Base-by-base conservation (phyloP, 1,284 basidiomycete species). In the Heterobasidion annosum region DNA sequence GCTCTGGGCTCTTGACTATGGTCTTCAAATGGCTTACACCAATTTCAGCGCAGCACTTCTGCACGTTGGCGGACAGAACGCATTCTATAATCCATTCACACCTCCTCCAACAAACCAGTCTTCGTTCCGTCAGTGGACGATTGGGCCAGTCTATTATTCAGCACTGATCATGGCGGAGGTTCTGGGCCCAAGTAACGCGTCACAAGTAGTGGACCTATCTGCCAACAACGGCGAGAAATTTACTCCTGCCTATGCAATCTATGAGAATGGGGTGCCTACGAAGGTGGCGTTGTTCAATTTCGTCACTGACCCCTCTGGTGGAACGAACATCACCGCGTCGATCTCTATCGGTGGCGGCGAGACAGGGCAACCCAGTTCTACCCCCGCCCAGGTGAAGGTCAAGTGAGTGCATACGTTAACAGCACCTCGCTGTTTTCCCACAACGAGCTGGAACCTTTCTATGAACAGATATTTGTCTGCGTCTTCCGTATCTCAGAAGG, bases 231-330 rank as follows among this genome's bases (percentile, higher is more conserved):
- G 68, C 50, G 76, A 74, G 60, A 68, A 72, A 15, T 81, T 71
- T 61, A 85, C 82, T 8, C 87, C 88, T 0, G 82, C 77, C 4
- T 92, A 91, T 64, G 85, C 77, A 1, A 75, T 92, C 40, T 91
- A 89, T 66, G 81, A 86, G 65, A 70, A 77, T 56, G 78, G 76
- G 8, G 69, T 64, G 48, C 78, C 84, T 1, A 73, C 72, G 3
- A 75, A 83, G 42, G 70, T 85, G 6, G 79, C 80, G 4, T 67
- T 92, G 53, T 75, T 91, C 71, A 92, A 91, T 66, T 91, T 77
- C 61, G 70, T 82, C 51, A 70, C 73, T 19, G 83, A 85, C 62
- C 59, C 73, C 0, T 70, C 68, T 1, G 82, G 81, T 4, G 74
- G 68, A 5, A 79, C 70, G 59, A 74, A 77, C 60, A 71, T 80